Evolutionary conservation across 2,329 filamentous ascomycete species (phyloP), one percentile per base, ranked within the genome.

Genomic region (Reticulascus tulasneorum): DNA sequence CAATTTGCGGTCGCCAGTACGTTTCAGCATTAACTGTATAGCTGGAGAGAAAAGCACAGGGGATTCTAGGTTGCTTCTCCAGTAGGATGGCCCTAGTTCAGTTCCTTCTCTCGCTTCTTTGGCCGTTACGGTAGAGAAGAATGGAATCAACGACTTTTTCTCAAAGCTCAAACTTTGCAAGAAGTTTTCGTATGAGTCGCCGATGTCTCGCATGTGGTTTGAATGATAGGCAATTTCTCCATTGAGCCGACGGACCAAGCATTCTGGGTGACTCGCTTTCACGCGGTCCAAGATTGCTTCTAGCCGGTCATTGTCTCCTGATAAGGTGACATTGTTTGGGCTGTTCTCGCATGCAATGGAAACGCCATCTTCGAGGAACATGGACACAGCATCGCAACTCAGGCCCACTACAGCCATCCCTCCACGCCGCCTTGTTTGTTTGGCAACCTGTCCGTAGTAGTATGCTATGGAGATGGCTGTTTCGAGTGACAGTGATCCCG

Each of bases 41-140:
- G 62, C 62, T 29, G 63, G 13, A 37, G 70, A 68, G 41, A 72
- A 71, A 5, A 56, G 52, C 1, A 72, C 60, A 0, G 64, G 54
- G 7, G 53, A 55, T 2, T 56, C 58, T 10, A 67, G 47, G 30
- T 67, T 67, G 9, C 60, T 58, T 1, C 69, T 62, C 67, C 69
- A 71, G 51, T 72, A 68, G 11, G 21, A 8, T 48, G 5, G 49
- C 50, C 13, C 26, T 7, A 29, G 26, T 8, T 15, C 16, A 29
- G 26, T 17, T 18, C 13, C 19, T 16, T 29, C 16, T 15, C 13
- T 29, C 13, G 26, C 13, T 29, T 29, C 2, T 18, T 18, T 33
- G 18, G 18, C 17, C 8, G 35, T 31, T n/a, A 37, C 27, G 21
- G 21, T 26, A 9, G 23, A 27, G 16, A 24, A 33, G 17, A 27